These are phyloP conservation scores for Rubia tinctorum DNA, from an alignment of 305 asterid genomes.

Conservation along the genomic window DNA sequence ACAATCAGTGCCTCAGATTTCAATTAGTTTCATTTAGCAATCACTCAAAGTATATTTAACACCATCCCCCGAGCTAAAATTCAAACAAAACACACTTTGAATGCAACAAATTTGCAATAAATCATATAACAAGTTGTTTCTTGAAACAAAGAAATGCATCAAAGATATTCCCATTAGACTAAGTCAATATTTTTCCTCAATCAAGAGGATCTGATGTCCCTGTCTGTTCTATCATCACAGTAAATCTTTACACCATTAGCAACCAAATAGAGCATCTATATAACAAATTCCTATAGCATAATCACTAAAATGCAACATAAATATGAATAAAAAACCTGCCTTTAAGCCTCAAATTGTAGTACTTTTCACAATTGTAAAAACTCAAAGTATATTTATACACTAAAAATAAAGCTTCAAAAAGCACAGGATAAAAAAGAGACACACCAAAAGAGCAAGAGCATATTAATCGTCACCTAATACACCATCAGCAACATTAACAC, in stretches of 20 bases:
- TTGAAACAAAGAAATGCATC: conserved; percentile 39
- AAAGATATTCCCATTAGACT: conserved; percentile 67
- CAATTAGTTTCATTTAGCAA: conserved; percentile 11
- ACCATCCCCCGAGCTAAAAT: conserved; percentile 25
- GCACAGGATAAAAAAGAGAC: too few species aligned
- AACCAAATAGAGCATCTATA: background rate
- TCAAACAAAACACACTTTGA: too few species aligned
- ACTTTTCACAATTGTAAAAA: conserved; percentile 24
- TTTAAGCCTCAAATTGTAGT: conserved; percentile 26
- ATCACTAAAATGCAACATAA: too few species aligned
- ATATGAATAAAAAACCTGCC: background rate
- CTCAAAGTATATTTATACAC: conserved; percentile 44
- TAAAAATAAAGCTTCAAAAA: background rate
- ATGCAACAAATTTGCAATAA: too few species aligned
- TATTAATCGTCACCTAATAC: too few species aligned
- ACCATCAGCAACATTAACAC: background rate
- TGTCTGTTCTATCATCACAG: conserved; percentile 56
- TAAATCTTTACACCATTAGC: background rate
- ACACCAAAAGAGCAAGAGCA: too few species aligned
- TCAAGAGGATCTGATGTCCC: conserved; percentile 53
- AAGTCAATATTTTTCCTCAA: conserved; percentile 30
- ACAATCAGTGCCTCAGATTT: conserved; percentile 24
- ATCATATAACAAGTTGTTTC: too few species aligned
- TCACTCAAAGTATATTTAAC: conserved; percentile 38
- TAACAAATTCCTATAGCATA: background rate